phyloP scores from a whole-genome alignment of 805 yeast genomes.

The Crinitomyces ghanaensis region DNA sequence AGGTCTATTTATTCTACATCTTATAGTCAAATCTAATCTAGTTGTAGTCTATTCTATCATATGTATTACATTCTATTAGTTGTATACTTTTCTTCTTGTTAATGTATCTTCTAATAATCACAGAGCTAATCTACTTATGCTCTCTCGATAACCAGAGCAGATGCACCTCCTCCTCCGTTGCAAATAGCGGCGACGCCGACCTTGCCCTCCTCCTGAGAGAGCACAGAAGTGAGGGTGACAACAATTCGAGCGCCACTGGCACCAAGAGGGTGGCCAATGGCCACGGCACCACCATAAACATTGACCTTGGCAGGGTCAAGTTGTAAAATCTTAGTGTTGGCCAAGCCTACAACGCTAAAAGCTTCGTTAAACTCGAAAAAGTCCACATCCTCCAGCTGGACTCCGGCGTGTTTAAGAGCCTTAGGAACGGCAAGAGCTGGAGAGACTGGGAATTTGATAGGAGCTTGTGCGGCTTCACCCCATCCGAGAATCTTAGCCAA shows the following conservation, averaged over 20 bases:
- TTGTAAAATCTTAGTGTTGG: constrained; percentile 62
- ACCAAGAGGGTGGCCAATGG: constrained; percentile 90
- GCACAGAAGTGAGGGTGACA: constrained; percentile 71
- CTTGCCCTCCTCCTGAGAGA: constrained; percentile 76
- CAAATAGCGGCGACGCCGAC: constrained; percentile 93
- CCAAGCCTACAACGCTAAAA: constrained; percentile 79
- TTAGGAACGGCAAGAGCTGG: constrained; percentile 93
- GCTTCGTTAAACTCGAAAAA: constrained; percentile 97
- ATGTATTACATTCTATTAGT: too few relatives aligned
- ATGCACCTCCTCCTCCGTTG: constrained; percentile 99
- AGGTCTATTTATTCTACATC: too few relatives aligned
- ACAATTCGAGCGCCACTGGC: constrained; percentile 93
- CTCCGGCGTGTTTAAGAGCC: constrained; percentile 79
- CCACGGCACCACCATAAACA: constrained; percentile 94
- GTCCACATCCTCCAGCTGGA: constrained; percentile 59
- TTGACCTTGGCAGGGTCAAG: constrained; percentile 62
- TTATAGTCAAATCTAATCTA: too few relatives aligned
- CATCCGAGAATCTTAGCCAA: constrained; percentile 82
- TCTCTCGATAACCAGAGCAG: constrained; percentile 78
- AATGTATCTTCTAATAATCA: too few relatives aligned
- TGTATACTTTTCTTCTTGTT: too few relatives aligned
- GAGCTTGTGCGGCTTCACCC: constrained; percentile 98
- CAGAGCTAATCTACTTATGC: constrained; percentile 27
- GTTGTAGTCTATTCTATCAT: too few relatives aligned
- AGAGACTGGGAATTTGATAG: constrained; percentile 91